A percentile compares a stretch with the other conserved stretches of the same genome.
Evolutionary conservation across 352 stramenopile species (phyloP).

Genomic region (Pythium guiyangense): DNA sequence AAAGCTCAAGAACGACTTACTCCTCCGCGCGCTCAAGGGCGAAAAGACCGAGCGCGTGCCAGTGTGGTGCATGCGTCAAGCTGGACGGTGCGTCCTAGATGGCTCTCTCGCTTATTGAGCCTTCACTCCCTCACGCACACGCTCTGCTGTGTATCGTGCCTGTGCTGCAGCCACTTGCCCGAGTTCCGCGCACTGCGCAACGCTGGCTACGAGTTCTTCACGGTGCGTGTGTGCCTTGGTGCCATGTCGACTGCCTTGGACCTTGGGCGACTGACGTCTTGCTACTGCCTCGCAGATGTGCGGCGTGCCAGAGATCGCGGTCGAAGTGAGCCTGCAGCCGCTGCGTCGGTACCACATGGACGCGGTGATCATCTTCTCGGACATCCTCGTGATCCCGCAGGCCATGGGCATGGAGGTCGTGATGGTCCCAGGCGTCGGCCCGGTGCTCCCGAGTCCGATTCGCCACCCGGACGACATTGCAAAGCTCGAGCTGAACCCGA

Average conservation of each 20-base stretch:
- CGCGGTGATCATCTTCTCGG: conserved; percentile 98
- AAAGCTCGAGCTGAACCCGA: conserved; percentile 83
- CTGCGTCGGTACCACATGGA: conserved; percentile 93
- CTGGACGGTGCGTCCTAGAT: conserved; percentile 81
- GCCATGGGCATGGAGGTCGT: conserved; percentile 95
- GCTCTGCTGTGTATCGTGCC: too few relatives aligned
- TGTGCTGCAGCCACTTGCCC: conserved; percentile 78
- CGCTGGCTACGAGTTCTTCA: conserved; percentile 88
- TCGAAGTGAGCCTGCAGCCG: conserved; percentile 97
- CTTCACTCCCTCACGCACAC: background rate
- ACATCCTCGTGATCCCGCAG: conserved; percentile 97
- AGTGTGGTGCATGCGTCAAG: conserved; percentile 98
- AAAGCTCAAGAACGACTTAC: conserved; percentile 88
- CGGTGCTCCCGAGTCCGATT: conserved; percentile 71
- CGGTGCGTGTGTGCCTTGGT: conserved; percentile 22
- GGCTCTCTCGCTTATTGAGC: background rate
- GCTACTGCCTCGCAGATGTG: conserved; percentile 54
- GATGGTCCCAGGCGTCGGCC: conserved; percentile 94
- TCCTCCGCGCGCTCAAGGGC: conserved; percentile 82
- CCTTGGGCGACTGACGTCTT: conserved; percentile 1
- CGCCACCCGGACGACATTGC: conserved; percentile 86
- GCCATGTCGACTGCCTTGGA: background rate
- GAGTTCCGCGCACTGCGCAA: conserved; percentile 86
- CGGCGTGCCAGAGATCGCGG: conserved; percentile 76
- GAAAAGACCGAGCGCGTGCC: conserved; percentile 89